These are phyloP conservation scores for Calonectria crousiana DNA, from an alignment of 2,329 filamentous ascomycete genomes.

Conservation along the genomic window DNA sequence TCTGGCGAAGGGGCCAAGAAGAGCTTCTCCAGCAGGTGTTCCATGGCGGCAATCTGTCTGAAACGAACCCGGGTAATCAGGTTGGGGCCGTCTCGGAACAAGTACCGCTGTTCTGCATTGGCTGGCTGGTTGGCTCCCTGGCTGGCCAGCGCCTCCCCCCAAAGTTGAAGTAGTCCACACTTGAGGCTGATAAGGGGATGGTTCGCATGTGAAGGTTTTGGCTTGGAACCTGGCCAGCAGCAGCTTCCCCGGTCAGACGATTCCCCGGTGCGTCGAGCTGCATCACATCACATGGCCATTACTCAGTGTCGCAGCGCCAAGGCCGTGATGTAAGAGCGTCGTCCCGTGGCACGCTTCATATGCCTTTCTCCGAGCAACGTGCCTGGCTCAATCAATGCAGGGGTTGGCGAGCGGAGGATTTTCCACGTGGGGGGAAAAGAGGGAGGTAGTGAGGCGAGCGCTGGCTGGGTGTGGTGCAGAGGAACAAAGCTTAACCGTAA, in stretches of 20 bases:
- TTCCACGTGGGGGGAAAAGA: constrained; percentile 12
- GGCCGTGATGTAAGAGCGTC: not conserved
- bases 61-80: constrained; percentile 23
- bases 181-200: constrained; percentile 3
- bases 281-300: not conserved
- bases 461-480: not conserved
- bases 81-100: constrained; percentile 9
- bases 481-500: not conserved
- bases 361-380: not conserved
- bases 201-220: not conserved
- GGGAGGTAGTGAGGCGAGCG: not conserved
- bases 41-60: constrained; percentile 16
- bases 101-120: constrained; percentile 1
- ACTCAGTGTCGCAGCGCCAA: not conserved
- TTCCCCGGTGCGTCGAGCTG: not conserved
- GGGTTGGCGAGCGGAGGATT: constrained; percentile 11
- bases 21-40: not conserved
- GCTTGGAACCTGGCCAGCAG: not conserved
- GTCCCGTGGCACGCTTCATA: not conserved
- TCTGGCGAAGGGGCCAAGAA: constrained; percentile 9
- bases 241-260: not conserved
- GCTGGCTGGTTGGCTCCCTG: not conserved
- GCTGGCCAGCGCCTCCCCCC: not conserved
- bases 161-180: not conserved
- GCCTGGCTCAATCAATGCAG: constrained; percentile 4